phyloP scores from a whole-genome alignment of 192 early-diverging fungal genomes.

The Phycomyces blakesleeanus region DNA sequence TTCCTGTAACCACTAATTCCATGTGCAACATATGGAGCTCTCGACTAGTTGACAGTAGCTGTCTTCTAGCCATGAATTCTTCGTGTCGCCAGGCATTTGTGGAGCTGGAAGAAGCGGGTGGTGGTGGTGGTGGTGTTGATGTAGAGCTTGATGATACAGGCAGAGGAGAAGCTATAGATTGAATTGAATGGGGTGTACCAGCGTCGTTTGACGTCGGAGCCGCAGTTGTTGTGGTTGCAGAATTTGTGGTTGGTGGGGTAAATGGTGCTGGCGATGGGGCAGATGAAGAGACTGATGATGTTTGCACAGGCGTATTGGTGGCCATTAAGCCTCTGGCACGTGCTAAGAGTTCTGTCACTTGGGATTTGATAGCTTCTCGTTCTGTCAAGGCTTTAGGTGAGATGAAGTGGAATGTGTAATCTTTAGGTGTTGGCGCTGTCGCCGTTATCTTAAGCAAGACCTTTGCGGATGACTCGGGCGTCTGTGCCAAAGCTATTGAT shows the following conservation, averaged over 20 bases:
- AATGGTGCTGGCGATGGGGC: constrained; percentile 7
- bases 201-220: neutral
- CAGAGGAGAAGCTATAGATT: neutral
- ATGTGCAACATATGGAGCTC: constrained; percentile 69
- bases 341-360: constrained; percentile 26
- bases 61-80: constrained; percentile 56
- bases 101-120: neutral
- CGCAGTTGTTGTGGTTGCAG: constrained; percentile 6
- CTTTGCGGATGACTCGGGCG: constrained; percentile 23
- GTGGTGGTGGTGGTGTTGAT: constrained; percentile 4
- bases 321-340: constrained; percentile 9
- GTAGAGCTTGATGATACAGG: constrained; percentile 2
- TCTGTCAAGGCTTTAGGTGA: constrained; percentile 21
- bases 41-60: constrained; percentile 62
- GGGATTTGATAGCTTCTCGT: constrained; percentile 32
- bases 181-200: neutral
- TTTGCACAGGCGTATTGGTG: constrained; percentile 14
- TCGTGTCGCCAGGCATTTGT: constrained; percentile 35
- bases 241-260: neutral
- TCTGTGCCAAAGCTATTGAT: constrained; percentile 18
- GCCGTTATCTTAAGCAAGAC: constrained; percentile 25
- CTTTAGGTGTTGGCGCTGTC: constrained; percentile 24
- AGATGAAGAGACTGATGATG: constrained; percentile 5
- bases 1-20: constrained; percentile 66
- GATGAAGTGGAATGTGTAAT: constrained; percentile 29